Base-by-base conservation (phyloP, 208 protist genomes). In the Acanthamoeba culbertsoni region DNA sequence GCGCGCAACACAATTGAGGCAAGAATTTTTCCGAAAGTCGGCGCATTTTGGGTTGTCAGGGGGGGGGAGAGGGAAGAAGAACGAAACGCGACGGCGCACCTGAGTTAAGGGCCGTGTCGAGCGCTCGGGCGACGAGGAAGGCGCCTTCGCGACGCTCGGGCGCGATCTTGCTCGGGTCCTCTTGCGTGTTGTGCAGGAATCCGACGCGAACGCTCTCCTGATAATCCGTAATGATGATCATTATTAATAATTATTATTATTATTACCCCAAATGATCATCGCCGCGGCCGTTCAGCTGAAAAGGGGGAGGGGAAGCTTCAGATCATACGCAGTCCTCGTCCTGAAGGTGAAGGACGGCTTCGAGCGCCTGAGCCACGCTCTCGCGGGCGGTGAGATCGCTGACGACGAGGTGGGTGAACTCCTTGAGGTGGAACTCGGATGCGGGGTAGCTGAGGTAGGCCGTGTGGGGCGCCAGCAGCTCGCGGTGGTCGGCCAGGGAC, bases 321-420 rank as follows among this genome's bases (percentile, higher is more conserved):
- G 51, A 23, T 59, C 51, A 23, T 84, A 84, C 73, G n/a, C 23
- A 55, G 40, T 31, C n/a, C n/a, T 35, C 28, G 0, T 48, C 18
- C 26, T 37, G 12, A 35, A 84, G 73, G 45, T 43, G 73, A 0
- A 53, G 37, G 46, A 86, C 59, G 20, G 91, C 91, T n/a, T 79
- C 59, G 33, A 93, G 68, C 42, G 88, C 88, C 28, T 84, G 55
- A 26, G 65, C 40, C 26, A 73, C 57, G 2, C 88, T 59, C 37
- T 43, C 14, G 10, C 48, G 53, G n/a, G 57, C 48, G 88, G n/a
- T 77, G 57, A 93, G 73, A 28, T 93, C 88, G 37, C 68, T 40
- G 35, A 93, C 88, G 35, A 93, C 35, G 33, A 79, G 40, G 71
- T 93, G 91, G 5, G 91, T 93, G 42, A 91, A 65, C 55, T 79